phyloP scores from a whole-genome alignment of 202 grass and related monocot genomes.

The Zizania palustris region DNA sequence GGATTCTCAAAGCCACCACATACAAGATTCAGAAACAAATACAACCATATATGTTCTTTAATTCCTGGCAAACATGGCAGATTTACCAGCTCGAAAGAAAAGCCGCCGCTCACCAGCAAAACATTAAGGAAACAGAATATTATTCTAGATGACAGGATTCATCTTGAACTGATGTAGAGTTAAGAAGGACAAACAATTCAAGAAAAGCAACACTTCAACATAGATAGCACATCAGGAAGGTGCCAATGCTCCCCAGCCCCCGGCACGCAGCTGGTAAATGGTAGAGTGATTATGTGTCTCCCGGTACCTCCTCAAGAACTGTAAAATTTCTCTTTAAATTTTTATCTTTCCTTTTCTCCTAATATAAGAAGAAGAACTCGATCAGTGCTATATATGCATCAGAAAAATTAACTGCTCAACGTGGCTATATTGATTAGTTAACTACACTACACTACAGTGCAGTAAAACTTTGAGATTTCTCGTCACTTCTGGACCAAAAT shows the following conservation, averaged over 20 bases:
- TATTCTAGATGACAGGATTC: conserved; percentile 21
- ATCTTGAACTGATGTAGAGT: conserved; percentile 10
- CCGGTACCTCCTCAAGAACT: no score
- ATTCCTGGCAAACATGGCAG: neutral
- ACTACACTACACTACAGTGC: no score
- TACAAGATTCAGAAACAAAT: conserved; percentile 32
- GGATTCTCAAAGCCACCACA: neutral
- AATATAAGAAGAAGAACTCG: no score
- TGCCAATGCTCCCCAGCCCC: neutral
- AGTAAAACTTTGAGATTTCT: neutral
- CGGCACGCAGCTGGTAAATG: conserved; percentile 2
- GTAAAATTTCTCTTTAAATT: no score
- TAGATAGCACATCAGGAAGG: neutral
- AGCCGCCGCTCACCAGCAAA: neutral
- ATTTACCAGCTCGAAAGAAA: conserved; percentile 19
- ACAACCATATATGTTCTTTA: conserved; percentile 5
- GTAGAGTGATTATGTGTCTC: no score
- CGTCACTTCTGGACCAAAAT: neutral
- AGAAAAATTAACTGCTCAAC: no score
- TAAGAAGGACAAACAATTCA: conserved; percentile 10
- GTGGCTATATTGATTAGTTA: neutral
- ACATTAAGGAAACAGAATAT: conserved; percentile 29
- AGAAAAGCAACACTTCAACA: neutral
- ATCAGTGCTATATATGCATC: no score
- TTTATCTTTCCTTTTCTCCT: no score